phyloP scores from a whole-genome alignment of 2,329 filamentous ascomycete genomes.

The Beauveria sp. region DNA sequence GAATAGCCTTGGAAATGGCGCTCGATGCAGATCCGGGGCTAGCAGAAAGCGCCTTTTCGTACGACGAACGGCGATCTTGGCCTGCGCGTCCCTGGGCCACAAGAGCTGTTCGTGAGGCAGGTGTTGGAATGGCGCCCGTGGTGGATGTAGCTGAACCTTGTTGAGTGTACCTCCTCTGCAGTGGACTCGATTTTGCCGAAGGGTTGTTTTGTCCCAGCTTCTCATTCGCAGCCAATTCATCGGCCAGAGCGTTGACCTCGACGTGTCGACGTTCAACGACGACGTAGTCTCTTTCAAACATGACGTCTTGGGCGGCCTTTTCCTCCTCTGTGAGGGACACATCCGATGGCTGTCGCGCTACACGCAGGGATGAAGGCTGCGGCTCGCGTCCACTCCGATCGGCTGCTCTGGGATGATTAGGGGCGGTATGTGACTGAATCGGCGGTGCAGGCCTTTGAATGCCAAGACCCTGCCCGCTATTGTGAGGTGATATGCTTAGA shows the following conservation, averaged over 20 bases:
- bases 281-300: slow-evolving; percentile 90
- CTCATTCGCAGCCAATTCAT: slow-evolving; percentile 83
- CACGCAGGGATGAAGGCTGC: slow-evolving; percentile 7
- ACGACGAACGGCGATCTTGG: slow-evolving; percentile 71
- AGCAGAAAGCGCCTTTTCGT: slow-evolving; percentile 67
- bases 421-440: slow-evolving; percentile 42
- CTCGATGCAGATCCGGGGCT: slow-evolving; percentile 69
- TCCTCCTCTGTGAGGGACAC: slow-evolving; percentile 51
- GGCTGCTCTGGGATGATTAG: slow-evolving; percentile 30
- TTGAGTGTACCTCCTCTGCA: slow-evolving; percentile 70
- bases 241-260: slow-evolving; percentile 93
- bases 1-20: slow-evolving; percentile 88
- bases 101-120: slow-evolving; percentile 65
- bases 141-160: slow-evolving; percentile 63
- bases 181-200: slow-evolving; percentile 51
- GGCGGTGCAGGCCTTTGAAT: slow-evolving; percentile 41
- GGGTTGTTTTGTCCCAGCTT: slow-evolving; percentile 43
- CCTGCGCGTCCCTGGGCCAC: slow-evolving; percentile 61
- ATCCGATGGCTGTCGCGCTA: slow-evolving; percentile 13
- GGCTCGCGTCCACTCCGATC: slow-evolving; percentile 14
- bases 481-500: slow-evolving; percentile 36
- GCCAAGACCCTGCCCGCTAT: slow-evolving; percentile 41
- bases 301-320: slow-evolving; percentile 74
- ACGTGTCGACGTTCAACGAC: slow-evolving; percentile 91
- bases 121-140: slow-evolving; percentile 60